Conservation (phyloP, 164 flowering plant genomes). For the Cinnamomum chago region DNA sequence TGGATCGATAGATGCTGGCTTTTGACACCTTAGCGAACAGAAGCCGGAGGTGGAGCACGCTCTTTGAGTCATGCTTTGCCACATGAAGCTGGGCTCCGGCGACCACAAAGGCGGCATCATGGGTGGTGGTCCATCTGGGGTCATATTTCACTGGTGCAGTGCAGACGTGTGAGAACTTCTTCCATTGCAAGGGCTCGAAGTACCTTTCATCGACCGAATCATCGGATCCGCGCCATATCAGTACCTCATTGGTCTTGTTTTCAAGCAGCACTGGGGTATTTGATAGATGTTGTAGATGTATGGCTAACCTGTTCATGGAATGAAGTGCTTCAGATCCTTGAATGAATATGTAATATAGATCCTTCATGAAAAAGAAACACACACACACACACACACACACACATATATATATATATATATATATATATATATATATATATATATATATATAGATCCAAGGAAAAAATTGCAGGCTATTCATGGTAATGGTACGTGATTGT, state of each 20-base stretch:
- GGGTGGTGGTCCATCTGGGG: constrained; percentile 30
- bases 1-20: constrained; percentile 29
- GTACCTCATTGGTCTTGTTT: constrained; percentile 27
- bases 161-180: constrained; percentile 60
- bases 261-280: constrained; percentile 40
- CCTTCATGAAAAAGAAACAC: no score
- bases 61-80: constrained; percentile 43
- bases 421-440: no score
- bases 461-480: no score
- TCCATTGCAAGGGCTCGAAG: constrained; percentile 44
- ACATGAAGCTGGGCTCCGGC: constrained; percentile 75
- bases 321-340: background rate
- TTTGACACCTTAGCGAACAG: constrained; percentile 40
- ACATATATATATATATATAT: no score
- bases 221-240: constrained; percentile 43
- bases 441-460: no score
- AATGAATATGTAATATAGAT: background rate
- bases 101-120: constrained; percentile 46
- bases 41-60: constrained; percentile 67
- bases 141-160: constrained; percentile 54
- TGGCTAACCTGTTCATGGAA: constrained; percentile 49
- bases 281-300: constrained; percentile 71
- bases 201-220: constrained; percentile 21
- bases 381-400: no score
- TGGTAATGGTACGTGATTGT: no score